Base-by-base conservation (phyloP, 2,329 filamentous ascomycete species). In the Didymella sp. region DNA sequence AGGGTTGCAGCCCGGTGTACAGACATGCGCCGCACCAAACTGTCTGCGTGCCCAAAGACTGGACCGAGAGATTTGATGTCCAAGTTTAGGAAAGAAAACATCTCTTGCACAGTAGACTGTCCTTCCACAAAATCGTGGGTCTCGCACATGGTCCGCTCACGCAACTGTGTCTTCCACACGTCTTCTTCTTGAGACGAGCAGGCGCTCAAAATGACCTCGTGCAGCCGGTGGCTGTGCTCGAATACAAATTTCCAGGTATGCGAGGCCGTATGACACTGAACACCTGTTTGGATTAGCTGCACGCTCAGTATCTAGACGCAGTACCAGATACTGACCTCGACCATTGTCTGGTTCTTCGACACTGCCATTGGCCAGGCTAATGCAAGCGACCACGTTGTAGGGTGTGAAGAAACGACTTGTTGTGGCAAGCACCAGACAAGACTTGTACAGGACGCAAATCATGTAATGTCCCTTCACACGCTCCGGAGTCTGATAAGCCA, bases 241-340 rank as follows among this genome's bases (percentile, higher is more conserved):
- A 98, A 97, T 2, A 91, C 82, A 11, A 97, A 70, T 73, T 98
- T 99, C 94, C 93, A 98, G 1, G 92, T 95, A 73, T 91, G 91
- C 0, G 90, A 87, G 0, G 91, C 90, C 3, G 90, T 91, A 61
- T 95, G 89, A 69, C 92, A 97, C 80, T 94, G 92, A 7, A 98
- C 74, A 0, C 92, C 92, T 96, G 59, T 43, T 19, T 12, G 13
- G 40, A 13, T 69, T 45, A 71, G 61, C 43, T 2, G 22, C n/a
- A 21, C 8, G 58, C 45, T 33, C 27, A 48, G 45, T 40, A 38
- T 13, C 17, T 6, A 2, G 11, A 21, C 1, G 35, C 7, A 19
- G 6, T 19, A 12, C 11, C 8, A n/a, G 1, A 41, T 9, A 86
- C 58, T 22, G 62, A 72, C 91, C 91, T 81, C 86, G 84, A 19